A percentile compares a stretch with the other conserved stretches of the same genome.
These are phyloP conservation scores for Mitragyna speciosa DNA, from an alignment of 257 asterid species.

Conservation along the genomic window DNA sequence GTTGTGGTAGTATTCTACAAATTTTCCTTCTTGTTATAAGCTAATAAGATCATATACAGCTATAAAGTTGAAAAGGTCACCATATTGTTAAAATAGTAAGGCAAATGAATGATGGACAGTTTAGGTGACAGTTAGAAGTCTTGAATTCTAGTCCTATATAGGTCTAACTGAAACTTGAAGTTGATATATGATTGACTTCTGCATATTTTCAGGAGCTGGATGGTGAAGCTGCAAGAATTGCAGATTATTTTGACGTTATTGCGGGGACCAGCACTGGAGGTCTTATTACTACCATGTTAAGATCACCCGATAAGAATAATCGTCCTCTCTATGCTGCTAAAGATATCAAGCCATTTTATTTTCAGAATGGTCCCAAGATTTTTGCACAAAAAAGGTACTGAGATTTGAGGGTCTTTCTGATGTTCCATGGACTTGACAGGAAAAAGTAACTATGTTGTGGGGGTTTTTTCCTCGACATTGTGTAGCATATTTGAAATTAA, in stretches of 20 bases:
- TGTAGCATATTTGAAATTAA: neutral
- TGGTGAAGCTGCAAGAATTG: conserved; percentile 52
- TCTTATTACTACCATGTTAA: conserved; percentile 44
- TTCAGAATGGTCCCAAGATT: conserved; percentile 33
- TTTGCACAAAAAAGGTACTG: conserved; percentile 32
- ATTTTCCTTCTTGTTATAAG: too few species aligned
- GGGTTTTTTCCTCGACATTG: neutral
- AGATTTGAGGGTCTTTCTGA: too few species aligned
- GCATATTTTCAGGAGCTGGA: conserved; percentile 36
- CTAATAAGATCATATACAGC: too few species aligned
- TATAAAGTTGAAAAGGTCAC: too few species aligned
- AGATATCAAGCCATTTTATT: conserved; percentile 46
- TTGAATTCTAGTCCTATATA: neutral
- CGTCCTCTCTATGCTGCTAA: conserved; percentile 60
- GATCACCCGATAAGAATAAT: conserved; percentile 40
- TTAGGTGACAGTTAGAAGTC: neutral
- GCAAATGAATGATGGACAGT: too few species aligned
- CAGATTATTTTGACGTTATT: conserved; percentile 57
- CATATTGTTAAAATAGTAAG: too few species aligned
- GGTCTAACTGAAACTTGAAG: neutral
- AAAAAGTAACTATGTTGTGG: neutral
- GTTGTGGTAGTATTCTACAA: too few species aligned
- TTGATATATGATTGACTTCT: neutral
- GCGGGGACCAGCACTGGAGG: conserved; percentile 71
- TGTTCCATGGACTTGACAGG: neutral